These are phyloP conservation scores for Acorus calamus DNA, from an alignment of 106 monocot species.

Conservation along the genomic window DNA sequence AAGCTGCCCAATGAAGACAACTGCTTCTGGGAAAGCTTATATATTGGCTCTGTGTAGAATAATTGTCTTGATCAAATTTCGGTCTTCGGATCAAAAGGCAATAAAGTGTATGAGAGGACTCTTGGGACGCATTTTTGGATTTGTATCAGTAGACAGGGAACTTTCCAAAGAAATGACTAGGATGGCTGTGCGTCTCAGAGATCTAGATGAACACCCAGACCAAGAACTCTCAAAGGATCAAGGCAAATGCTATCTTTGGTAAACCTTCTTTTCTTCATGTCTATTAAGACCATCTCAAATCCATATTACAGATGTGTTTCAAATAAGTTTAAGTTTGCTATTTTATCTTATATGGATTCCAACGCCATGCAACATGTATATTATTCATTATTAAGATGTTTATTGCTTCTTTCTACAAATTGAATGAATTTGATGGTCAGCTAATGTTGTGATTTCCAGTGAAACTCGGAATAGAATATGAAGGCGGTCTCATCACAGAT, in stretches of 20 bases:
- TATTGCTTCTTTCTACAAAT: no score
- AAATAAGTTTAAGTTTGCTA: neutral
- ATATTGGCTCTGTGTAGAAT: constrained; percentile 50
- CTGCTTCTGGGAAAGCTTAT: constrained; percentile 71
- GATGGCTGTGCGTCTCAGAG: constrained; percentile 51
- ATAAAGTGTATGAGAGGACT: constrained; percentile 79
- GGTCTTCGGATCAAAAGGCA: constrained; percentile 48
- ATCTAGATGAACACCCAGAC: constrained; percentile 52
- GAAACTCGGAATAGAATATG: constrained; percentile 51
- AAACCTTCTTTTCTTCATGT: neutral
- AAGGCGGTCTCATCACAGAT: constrained; percentile 24
- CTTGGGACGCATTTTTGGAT: constrained; percentile 33
- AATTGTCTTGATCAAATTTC: constrained; percentile 37
- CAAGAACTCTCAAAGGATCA: constrained; percentile 43
- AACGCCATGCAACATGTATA: no score
- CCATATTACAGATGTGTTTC: no score
- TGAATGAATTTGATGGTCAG: neutral
- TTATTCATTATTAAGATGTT: no score
- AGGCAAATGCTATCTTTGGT: constrained; percentile 36
- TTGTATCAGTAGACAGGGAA: constrained; percentile 44
- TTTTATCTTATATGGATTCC: no score
- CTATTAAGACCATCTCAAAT: neutral
- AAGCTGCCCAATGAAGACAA: constrained; percentile 51
- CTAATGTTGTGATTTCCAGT: constrained; percentile 20
- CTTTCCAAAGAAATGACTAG: constrained; percentile 42